Evolutionary conservation across 2,329 filamentous ascomycete species (phyloP).

Genomic region (Sarocladium kiliense): DNA sequence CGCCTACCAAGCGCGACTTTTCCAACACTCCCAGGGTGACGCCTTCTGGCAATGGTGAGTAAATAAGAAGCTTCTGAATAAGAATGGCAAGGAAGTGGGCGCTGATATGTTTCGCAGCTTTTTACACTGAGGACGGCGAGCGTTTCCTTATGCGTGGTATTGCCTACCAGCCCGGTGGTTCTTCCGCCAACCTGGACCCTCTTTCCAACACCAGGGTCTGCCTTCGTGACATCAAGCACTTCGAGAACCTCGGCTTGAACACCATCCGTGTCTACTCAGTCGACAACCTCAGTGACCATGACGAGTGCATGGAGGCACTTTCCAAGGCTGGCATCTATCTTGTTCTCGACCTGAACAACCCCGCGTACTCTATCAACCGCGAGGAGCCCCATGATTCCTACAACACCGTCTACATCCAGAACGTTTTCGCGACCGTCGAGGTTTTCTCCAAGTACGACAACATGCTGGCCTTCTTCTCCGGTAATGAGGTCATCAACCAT

Average conservation of each 20-base stretch:
- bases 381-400: conserved; percentile 71
- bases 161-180: conserved; percentile 59
- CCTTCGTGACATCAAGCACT: conserved; percentile 73
- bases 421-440: conserved; percentile 84
- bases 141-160: conserved; percentile 58
- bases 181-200: conserved; percentile 59
- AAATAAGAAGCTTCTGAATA: neutral
- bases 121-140: conserved; percentile 42
- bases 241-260: conserved; percentile 84
- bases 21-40: conserved; percentile 43
- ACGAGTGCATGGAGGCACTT: conserved; percentile 77
- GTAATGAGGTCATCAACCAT: conserved; percentile 76
- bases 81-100: too few relatives aligned
- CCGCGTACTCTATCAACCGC: conserved; percentile 83
- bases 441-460: conserved; percentile 79
- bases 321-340: conserved; percentile 87
- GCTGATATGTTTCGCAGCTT: conserved; percentile 40
- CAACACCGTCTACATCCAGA: conserved; percentile 79
- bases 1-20: conserved; percentile 44
- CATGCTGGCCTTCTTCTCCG: conserved; percentile 80
- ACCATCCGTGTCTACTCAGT: conserved; percentile 89
- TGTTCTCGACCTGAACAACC: conserved; percentile 86
- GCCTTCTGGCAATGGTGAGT: conserved; percentile 52
- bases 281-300: conserved; percentile 78
- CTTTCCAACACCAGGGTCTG: conserved; percentile 67